Base-by-base conservation (phyloP, 306 rosid species). In the Glycine latifolia region DNA sequence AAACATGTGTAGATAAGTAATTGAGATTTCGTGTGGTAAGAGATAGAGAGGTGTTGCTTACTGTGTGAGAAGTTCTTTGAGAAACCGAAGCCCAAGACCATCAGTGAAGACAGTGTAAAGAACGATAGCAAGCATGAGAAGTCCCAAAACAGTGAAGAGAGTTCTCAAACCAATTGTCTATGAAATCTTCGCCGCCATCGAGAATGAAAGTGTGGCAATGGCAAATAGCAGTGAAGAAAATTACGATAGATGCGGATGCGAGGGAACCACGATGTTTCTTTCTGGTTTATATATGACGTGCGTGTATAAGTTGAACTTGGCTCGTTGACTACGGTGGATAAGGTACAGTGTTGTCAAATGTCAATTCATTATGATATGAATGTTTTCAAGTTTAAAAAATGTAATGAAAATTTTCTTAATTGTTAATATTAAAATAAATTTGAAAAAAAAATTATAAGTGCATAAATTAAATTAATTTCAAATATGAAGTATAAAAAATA, bases 1-100 rank as follows among this genome's bases (percentile, higher is more conserved):
- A 26, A 26, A 26, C 1, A 26, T 26, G 31, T 26, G 31, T 26
- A 26, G 1, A 26, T 26, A 26, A 26, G 10, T 47, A 46, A 15
- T 7, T 16, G 62, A 56, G 10, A 15, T 16, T 56, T 35, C 10
- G 3, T n/a, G 61, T 7, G 7, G 61, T 16, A 4, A 61, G 43
- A 31, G 44, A 63, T 58, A 16, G 55, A 72, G 80, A 72, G 80
- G 26, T 37, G 49, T 67, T 87, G 91, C 98, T 67, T 87, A 92
- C 98, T 94, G 97, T 7, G 92, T 88, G 67, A 90, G 87, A 73
- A 88, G 87, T 0, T 91, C 87, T 53, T 37, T 83, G 65, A 91
- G 92, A 63, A 92, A 91, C 10, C 97, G 98, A 78, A 13, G 70
- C 72, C 87, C 75, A 90, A 79, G n/a, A 3, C 96, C 98, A 73